Evolutionary conservation across 1,139 yeast species (phyloP).

Genomic region (Lipomyces yarrowii): DNA sequence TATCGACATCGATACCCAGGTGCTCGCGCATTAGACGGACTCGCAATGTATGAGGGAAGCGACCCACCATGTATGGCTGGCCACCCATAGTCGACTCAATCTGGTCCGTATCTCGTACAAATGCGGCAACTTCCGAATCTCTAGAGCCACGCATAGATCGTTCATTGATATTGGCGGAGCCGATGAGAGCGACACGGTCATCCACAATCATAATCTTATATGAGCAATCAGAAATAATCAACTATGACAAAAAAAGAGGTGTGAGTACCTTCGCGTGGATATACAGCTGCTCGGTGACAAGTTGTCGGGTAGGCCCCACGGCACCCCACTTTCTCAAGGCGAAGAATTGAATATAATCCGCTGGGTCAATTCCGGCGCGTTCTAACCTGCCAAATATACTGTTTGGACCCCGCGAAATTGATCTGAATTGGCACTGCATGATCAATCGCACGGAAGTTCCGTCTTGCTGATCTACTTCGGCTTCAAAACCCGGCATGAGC

Average conservation of each 20-base stretch:
- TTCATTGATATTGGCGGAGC: constrained; percentile 95
- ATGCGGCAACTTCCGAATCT: constrained; percentile 92
- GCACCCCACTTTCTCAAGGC: constrained; percentile 95
- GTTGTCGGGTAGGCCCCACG: constrained; percentile 70
- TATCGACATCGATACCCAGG: constrained; percentile 88
- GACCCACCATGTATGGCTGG: constrained; percentile 74
- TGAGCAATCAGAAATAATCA: constrained; percentile 39
- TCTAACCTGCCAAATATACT: constrained; percentile 84
- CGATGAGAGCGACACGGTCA: constrained; percentile 89
- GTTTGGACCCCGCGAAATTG: constrained; percentile 88
- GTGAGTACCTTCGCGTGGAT: constrained; percentile 74
- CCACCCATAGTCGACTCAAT: constrained; percentile 81
- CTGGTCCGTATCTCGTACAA: constrained; percentile 80
- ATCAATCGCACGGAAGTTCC: constrained; percentile 93
- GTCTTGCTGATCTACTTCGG: constrained; percentile 90
- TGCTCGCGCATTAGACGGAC: constrained; percentile 96
- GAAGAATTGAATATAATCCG: constrained; percentile 87
- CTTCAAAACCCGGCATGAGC: constrained; percentile 95
- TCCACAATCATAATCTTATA: constrained; percentile 69
- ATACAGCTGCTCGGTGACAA: constrained; percentile 89
- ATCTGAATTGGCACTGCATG: constrained; percentile 94
- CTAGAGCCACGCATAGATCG: constrained; percentile 91
- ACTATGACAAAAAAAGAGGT: background rate
- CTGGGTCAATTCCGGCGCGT: constrained; percentile 77
- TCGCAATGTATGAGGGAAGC: constrained; percentile 86